These are phyloP conservation scores for Chlorokybus atmophyticus DNA, from an alignment of 139 green algal species.

Conservation along the genomic window DNA sequence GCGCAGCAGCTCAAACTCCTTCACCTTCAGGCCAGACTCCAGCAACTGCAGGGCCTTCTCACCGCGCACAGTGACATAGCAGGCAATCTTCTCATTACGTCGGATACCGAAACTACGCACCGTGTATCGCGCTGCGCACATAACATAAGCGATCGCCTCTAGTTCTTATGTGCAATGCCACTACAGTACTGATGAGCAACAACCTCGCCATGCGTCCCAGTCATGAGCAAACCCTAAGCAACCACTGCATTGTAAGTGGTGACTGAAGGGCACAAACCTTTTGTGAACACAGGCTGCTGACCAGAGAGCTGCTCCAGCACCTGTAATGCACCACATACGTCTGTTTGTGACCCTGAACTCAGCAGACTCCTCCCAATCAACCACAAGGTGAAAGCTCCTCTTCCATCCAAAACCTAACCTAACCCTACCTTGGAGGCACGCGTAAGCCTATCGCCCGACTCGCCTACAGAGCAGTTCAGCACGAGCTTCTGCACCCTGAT, in stretches of 20 bases:
- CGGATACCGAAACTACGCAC: constrained; percentile 94
- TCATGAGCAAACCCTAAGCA: too few species aligned
- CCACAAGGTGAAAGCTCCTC: neutral
- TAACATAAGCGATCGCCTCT: too few species aligned
- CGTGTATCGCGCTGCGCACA: constrained; percentile 75
- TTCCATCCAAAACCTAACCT: too few species aligned
- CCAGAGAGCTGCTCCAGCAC: constrained; percentile 98
- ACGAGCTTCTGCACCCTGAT: constrained; percentile 96
- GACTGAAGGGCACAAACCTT: constrained; percentile 43
- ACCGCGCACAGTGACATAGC: constrained; percentile 85
- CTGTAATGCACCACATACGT: too few species aligned
- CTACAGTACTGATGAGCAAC: too few species aligned
- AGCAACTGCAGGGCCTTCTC: constrained; percentile 98
- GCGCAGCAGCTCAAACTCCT: constrained; percentile 96
- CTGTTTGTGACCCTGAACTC: too few species aligned
- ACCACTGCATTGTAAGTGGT: too few species aligned
- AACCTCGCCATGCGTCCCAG: too few species aligned
- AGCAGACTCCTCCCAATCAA: too few species aligned
- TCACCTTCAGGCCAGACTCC: constrained; percentile 96
- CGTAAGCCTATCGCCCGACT: constrained; percentile 94
- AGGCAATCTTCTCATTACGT: constrained; percentile 98
- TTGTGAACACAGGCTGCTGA: constrained; percentile 93
- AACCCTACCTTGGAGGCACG: constrained; percentile 96
- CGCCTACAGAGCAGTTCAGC: constrained; percentile 94
- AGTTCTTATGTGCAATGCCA: too few species aligned